These are phyloP conservation scores for Phtheirospermum japonicum DNA, from an alignment of 257 asterid species.

Conservation along the genomic window DNA sequence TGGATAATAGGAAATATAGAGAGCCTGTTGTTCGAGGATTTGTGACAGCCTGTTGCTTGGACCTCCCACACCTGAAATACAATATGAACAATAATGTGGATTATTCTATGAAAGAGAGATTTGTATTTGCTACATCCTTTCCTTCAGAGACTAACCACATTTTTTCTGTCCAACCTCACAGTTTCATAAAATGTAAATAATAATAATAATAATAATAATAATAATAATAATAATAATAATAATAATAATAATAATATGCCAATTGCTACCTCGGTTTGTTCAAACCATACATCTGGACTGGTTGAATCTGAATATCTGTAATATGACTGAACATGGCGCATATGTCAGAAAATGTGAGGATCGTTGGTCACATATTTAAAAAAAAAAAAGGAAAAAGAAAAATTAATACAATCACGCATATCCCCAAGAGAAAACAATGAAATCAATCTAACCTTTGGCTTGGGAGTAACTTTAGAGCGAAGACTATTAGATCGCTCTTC, in stretches of 20 bases:
- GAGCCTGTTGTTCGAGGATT: too few relatives aligned
- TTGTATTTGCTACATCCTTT: background rate
- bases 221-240: too few relatives aligned
- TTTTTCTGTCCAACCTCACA: background rate
- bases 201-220: too few relatives aligned
- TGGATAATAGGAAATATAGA: too few relatives aligned
- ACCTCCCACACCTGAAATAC: conserved; percentile 92
- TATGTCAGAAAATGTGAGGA: conserved; percentile 25
- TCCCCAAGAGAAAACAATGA: conserved; percentile 9
- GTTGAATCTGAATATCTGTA: conserved; percentile 71
- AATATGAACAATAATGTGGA: conserved; percentile 3
- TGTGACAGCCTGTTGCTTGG: too few relatives aligned
- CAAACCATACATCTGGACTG: conserved; percentile 98
- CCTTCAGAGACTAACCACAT: background rate
- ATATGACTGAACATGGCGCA: conserved; percentile 57
- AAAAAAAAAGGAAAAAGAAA: too few relatives aligned
- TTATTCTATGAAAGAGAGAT: background rate
- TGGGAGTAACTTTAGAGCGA: conserved; percentile 72
- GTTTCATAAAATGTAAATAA: background rate
- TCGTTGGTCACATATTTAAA: background rate
- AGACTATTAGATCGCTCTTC: conserved; percentile 88
- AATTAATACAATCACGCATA: background rate
- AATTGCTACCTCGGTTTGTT: conserved; percentile 82
- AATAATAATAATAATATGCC: too few relatives aligned
- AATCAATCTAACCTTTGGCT: conserved; percentile 64